Conservation (phyloP, 768 basidiomycete species). For the Podaxis sp. region DNA sequence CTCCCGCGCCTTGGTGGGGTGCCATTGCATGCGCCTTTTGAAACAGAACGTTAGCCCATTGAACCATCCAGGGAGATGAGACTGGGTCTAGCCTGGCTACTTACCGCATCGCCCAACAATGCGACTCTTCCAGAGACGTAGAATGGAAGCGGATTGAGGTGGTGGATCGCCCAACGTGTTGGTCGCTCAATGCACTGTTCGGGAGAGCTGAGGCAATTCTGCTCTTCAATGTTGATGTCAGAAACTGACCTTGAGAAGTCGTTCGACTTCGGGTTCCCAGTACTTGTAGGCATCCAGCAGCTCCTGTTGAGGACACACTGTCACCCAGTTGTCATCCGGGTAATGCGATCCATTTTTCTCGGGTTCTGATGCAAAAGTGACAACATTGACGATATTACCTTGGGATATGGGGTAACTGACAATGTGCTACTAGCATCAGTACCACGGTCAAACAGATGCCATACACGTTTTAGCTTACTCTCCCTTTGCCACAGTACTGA, state of each 20-base stretch:
- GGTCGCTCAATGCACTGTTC: constrained; percentile 16
- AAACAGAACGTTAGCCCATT: neutral
- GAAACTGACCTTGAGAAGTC: constrained; percentile 15
- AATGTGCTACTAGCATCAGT: constrained; percentile 29
- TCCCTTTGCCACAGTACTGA: constrained; percentile 17
- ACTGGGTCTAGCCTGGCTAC: neutral
- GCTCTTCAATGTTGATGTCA: neutral
- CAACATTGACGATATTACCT: constrained; percentile 42
- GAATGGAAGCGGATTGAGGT: constrained; percentile 13
- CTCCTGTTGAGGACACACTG: constrained; percentile 12
- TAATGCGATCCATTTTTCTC: constrained; percentile 13
- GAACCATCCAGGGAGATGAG: neutral
- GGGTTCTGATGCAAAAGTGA: constrained; percentile 26
- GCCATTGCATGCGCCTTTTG: constrained; percentile 39
- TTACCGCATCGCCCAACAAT: constrained; percentile 21
- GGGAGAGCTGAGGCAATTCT: neutral
- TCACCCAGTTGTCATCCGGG: constrained; percentile 14
- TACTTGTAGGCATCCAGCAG: constrained; percentile 11
- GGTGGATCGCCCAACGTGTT: constrained; percentile 20
- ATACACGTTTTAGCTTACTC: constrained; percentile 11
- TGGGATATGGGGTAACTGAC: constrained; percentile 45
- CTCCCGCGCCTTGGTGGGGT: constrained; percentile 44
- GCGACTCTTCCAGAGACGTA: constrained; percentile 17
- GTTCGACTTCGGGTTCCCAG: constrained; percentile 15
- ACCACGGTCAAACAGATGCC: neutral